A percentile compares a stretch with the other conserved stretches of the same genome.
Evolutionary conservation across 192 early-diverging fungal genomes (phyloP).

Genomic region (Dissophora ornata): DNA sequence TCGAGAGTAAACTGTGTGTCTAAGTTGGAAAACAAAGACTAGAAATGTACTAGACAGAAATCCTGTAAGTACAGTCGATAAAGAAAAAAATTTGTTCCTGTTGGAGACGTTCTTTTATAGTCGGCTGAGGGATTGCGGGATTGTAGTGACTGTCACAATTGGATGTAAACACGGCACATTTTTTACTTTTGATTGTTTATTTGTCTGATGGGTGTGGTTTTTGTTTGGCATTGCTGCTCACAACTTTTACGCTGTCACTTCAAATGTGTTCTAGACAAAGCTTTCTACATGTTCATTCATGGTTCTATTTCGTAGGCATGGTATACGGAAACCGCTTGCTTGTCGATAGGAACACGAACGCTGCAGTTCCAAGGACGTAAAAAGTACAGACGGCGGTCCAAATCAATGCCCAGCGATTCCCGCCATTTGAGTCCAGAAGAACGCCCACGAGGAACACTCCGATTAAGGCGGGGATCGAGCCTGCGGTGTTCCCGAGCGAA

Average conservation of each 20-base stretch:
- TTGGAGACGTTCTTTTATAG: not conserved
- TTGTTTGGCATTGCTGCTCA: too few relatives aligned
- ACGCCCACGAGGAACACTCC: conserved; percentile 46
- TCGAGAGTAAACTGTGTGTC: conserved; percentile 58
- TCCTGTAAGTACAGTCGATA: conserved; percentile 54
- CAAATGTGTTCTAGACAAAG: too few relatives aligned
- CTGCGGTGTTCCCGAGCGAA: conserved; percentile 53
- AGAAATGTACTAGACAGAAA: conserved; percentile 57
- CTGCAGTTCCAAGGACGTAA: conserved; percentile 30
- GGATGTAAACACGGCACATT: too few relatives aligned
- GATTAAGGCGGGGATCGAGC: conserved; percentile 41
- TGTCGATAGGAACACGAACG: conserved; percentile 34
- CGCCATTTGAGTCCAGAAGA: conserved; percentile 20
- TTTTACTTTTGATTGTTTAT: too few relatives aligned
- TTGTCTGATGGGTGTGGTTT: too few relatives aligned
- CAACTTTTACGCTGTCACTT: too few relatives aligned
- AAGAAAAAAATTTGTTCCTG: conserved; percentile 16
- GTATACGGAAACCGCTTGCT: conserved; percentile 5
- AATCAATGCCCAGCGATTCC: conserved; percentile 39
- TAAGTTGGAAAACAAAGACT: conserved; percentile 56
- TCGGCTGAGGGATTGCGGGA: too few relatives aligned
- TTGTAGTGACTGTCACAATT: too few relatives aligned
- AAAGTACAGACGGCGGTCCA: conserved; percentile 30
- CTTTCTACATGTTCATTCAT: not conserved
- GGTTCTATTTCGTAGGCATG: not conserved